Evolutionary conservation across 2,329 filamentous ascomycete species (phyloP).

Genomic region (Calycina herbarum): DNA sequence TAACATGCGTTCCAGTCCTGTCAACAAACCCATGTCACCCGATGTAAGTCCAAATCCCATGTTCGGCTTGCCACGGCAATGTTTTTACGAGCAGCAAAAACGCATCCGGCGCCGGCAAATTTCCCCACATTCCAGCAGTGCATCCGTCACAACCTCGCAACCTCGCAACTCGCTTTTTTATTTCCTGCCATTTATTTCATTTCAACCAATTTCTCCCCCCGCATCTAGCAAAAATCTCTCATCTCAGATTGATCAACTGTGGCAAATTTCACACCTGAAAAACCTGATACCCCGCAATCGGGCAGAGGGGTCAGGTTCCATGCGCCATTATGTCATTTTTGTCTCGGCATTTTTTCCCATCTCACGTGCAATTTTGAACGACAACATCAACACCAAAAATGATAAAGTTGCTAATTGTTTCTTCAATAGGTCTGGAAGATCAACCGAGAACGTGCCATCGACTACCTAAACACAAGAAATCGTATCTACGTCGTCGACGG

Average conservation of each 20-base stretch:
- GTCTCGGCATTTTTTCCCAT: slow-evolving; percentile 17
- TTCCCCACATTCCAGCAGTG: slow-evolving; percentile 9
- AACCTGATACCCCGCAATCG: slow-evolving; percentile 28
- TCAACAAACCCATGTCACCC: slow-evolving; percentile 98
- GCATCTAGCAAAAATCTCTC: neutral
- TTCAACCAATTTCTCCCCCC: neutral
- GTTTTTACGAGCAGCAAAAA: slow-evolving; percentile 11
- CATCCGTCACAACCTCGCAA: neutral
- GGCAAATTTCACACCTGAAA: neutral
- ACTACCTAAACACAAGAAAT: slow-evolving; percentile 98
- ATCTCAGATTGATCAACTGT: neutral
- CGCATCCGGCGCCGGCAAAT: neutral
- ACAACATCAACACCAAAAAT: neutral
- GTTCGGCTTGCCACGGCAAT: slow-evolving; percentile 11
- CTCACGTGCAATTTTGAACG: slow-evolving; percentile 23
- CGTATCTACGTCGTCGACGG: slow-evolving; percentile 98
- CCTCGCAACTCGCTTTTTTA: slow-evolving; percentile 7
- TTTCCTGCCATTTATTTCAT: neutral
- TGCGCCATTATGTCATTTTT: slow-evolving; percentile 31
- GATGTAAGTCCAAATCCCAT: slow-evolving; percentile 68
- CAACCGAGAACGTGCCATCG: slow-evolving; percentile 97
- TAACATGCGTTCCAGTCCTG: slow-evolving; percentile 52
- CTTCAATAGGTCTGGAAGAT: slow-evolving; percentile 90
- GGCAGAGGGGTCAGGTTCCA: slow-evolving; percentile 16
- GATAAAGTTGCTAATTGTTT: slow-evolving; percentile 21